A percentile compares a stretch with the other conserved stretches of the same genome.
phyloP scores from a whole-genome alignment of 805 yeast genomes.

The Candida khao-thaluensis region DNA sequence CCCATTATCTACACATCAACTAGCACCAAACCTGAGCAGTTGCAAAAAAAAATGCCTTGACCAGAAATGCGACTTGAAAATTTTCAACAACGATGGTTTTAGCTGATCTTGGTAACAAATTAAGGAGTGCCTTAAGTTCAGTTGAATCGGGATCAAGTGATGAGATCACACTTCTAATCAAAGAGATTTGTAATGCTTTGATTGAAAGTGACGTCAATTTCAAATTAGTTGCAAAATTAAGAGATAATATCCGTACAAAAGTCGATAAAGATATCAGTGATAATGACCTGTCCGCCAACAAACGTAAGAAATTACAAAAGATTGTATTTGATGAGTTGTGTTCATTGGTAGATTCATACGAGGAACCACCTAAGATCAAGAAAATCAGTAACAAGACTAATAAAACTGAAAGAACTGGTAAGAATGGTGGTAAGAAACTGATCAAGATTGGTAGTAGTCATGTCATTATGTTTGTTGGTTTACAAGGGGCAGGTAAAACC shows the following conservation, averaged over 20 bases:
- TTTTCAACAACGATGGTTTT: conserved; percentile 35
- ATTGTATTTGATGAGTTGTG: conserved; percentile 93
- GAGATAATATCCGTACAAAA: conserved; percentile 52
- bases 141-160: conserved; percentile 41
- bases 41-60: background rate
- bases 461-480: conserved; percentile 95
- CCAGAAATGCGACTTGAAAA: conserved; percentile 5
- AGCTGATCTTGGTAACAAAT: conserved; percentile 45
- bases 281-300: conserved; percentile 53
- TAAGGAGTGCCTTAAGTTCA: conserved; percentile 42
- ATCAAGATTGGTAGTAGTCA: conserved; percentile 26
- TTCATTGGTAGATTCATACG: conserved; percentile 73
- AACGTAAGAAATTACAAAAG: conserved; percentile 83
- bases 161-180: conserved; percentile 56
- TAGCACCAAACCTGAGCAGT: background rate
- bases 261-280: conserved; percentile 57
- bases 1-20: too few species aligned
- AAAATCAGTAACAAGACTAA: conserved; percentile 48
- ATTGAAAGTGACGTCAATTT: conserved; percentile 94
- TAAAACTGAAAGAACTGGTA: conserved; percentile 12
- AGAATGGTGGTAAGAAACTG: conserved; percentile 10
- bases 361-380: conserved; percentile 73
- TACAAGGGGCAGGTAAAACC: conserved; percentile 99
- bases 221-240: conserved; percentile 70
- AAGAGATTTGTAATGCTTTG: conserved; percentile 86